phyloP scores from a whole-genome alignment of 768 basidiomycete genomes.

The Candolleomyces eurysporus region DNA sequence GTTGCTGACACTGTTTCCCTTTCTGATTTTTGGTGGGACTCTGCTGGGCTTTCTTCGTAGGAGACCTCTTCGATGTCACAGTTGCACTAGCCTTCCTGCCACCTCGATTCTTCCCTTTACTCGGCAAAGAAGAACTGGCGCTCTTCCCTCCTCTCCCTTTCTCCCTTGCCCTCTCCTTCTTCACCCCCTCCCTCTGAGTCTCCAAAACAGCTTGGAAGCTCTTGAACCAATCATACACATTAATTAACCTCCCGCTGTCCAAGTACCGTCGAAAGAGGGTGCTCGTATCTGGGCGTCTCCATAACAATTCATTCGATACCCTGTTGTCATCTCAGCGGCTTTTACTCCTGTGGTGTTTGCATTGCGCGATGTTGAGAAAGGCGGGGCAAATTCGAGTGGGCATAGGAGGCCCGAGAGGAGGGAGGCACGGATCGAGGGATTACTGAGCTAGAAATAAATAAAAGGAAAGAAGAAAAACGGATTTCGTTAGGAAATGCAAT shows the following conservation, averaged over 20 bases:
- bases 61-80: slow-evolving; percentile 2
- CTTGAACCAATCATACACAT: slow-evolving; percentile 87
- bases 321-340: not conserved
- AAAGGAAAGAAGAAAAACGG: too few species aligned
- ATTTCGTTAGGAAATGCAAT: not conserved
- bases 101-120: not conserved
- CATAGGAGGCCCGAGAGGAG: slow-evolving; percentile 59
- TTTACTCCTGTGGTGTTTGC: not conserved
- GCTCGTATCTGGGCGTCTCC: slow-evolving; percentile 68
- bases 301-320: slow-evolving; percentile 25
- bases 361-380: not conserved
- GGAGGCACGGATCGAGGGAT: slow-evolving; percentile 65
- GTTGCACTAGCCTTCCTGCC: not conserved
- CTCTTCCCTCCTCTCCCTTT: slow-evolving; percentile 4
- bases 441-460: slow-evolving; percentile 49
- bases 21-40: slow-evolving; percentile 18
- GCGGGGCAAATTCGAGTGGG: slow-evolving; percentile 47
- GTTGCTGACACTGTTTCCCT: slow-evolving; percentile 21
- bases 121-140: not conserved
- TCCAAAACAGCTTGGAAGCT: slow-evolving; percentile 70
- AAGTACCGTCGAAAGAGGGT: slow-evolving; percentile 76
- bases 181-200: slow-evolving; percentile 39
- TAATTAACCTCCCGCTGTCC: slow-evolving; percentile 79
- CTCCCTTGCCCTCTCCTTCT: slow-evolving; percentile 4
- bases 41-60: slow-evolving; percentile 6